Evolutionary conservation across 345 rosid species (phyloP).

Genomic region (Pistacia integerrima): DNA sequence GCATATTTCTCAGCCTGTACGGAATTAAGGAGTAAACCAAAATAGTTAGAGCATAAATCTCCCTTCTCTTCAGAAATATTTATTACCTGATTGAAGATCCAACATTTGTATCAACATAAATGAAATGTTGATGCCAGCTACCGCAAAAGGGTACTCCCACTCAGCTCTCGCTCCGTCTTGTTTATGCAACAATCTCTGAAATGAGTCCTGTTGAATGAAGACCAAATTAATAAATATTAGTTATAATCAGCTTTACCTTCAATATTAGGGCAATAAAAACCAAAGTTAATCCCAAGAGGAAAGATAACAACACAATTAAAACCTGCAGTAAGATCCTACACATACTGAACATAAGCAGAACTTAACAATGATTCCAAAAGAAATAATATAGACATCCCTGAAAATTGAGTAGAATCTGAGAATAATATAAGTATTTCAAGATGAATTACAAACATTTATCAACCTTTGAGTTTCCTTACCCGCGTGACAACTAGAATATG

Average conservation of each 20-base stretch:
- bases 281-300: neutral
- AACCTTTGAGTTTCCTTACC: neutral
- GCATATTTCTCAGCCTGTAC: neutral
- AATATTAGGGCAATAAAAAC: neutral
- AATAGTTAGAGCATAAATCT: neutral
- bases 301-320: neutral
- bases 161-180: constrained; percentile 83
- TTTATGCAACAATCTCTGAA: constrained; percentile 80
- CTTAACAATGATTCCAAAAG: neutral
- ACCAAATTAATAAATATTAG: constrained; percentile 5
- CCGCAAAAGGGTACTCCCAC: constrained; percentile 99
- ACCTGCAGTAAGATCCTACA: neutral
- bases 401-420: neutral
- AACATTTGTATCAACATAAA: constrained; percentile 86
- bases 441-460: neutral
- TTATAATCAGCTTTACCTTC: neutral
- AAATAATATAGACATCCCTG: neutral
- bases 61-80: constrained; percentile 12
- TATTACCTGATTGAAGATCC: constrained; percentile 82
- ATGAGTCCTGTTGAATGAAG: constrained; percentile 55
- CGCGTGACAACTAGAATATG: neutral
- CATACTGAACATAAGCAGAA: neutral
- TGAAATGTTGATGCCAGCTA: constrained; percentile 94
- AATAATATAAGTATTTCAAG: neutral
- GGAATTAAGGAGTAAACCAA: neutral